Percentiles rank a stretch among this genome's conserved stretches.
Evolutionary conservation across 345 rosid species (phyloP).

Genomic region (Anacardium occidentale): DNA sequence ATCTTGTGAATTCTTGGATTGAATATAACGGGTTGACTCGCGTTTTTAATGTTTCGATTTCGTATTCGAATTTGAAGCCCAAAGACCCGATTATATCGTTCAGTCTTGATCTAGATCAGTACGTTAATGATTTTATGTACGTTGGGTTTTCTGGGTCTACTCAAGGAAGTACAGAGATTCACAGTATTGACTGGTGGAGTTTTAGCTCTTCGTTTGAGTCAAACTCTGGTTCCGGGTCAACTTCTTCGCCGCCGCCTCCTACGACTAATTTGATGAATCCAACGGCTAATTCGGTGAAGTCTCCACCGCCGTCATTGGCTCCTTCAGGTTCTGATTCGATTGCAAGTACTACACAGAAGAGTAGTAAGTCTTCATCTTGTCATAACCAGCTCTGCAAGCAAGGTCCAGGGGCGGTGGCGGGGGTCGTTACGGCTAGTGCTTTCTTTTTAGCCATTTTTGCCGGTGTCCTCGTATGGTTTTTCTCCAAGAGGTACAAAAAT

Average conservation of each 20-base stretch:
- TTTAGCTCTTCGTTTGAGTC: slow-evolving; percentile 70
- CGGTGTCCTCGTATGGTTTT: slow-evolving; percentile 68
- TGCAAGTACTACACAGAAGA: slow-evolving; percentile 36
- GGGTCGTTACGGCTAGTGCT: slow-evolving; percentile 91
- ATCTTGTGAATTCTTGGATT: slow-evolving; percentile 84
- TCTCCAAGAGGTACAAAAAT: slow-evolving; percentile 55
- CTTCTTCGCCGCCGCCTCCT: slow-evolving; percentile 54
- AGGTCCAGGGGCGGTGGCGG: slow-evolving; percentile 93
- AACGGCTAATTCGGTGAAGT: slow-evolving; percentile 56
- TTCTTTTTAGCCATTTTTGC: slow-evolving; percentile 77
- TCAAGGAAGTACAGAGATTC: slow-evolving; percentile 95
- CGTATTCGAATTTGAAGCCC: slow-evolving; percentile 88
- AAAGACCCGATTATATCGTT: slow-evolving; percentile 59
- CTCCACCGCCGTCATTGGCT: slow-evolving; percentile 65
- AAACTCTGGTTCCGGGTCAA: slow-evolving; percentile 31
- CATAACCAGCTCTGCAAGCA: slow-evolving; percentile 81
- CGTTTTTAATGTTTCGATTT: slow-evolving; percentile 51
- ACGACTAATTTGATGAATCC: slow-evolving; percentile 58
- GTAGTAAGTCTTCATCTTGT: slow-evolving; percentile 53
- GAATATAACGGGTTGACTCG: slow-evolving; percentile 58
- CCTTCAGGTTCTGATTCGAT: slow-evolving; percentile 38
- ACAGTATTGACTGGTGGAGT: slow-evolving; percentile 96
- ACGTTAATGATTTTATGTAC: slow-evolving; percentile 81
- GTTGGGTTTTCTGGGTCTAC: slow-evolving; percentile 99
- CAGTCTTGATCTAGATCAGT: slow-evolving; percentile 67